phyloP scores from a whole-genome alignment of 176 grass and related monocot genomes.

The bread wheat (Triticum aestivum) region IWGSC_CS_RefSeq_v2.1 NC_057804.1:671370971-671371470 shows the following conservation, averaged over 20 bases:
- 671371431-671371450: too few relatives aligned
- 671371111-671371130: not conserved
- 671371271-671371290: not conserved
- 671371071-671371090: constrained; percentile 28
- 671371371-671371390: too few relatives aligned
- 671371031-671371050: not conserved
- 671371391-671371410: too few relatives aligned
- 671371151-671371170: not conserved
- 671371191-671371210: not conserved
- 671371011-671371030: not conserved
- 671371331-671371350: too few relatives aligned
- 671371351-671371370: too few relatives aligned
- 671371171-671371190: not conserved
- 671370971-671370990: constrained; percentile 56
- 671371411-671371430: too few relatives aligned
- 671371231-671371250: constrained; percentile 1
- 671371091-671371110: constrained; percentile 5
- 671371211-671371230: not conserved
- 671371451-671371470: too few relatives aligned
- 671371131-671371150: not conserved
- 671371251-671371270: constrained; percentile 10
- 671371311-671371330: too few relatives aligned
- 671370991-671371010: constrained; percentile 37
- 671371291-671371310: not conserved
- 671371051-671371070: constrained; percentile 44